Conservation (phyloP, 176 grass and related monocot species). For the Tuctoria greenei region DNA sequence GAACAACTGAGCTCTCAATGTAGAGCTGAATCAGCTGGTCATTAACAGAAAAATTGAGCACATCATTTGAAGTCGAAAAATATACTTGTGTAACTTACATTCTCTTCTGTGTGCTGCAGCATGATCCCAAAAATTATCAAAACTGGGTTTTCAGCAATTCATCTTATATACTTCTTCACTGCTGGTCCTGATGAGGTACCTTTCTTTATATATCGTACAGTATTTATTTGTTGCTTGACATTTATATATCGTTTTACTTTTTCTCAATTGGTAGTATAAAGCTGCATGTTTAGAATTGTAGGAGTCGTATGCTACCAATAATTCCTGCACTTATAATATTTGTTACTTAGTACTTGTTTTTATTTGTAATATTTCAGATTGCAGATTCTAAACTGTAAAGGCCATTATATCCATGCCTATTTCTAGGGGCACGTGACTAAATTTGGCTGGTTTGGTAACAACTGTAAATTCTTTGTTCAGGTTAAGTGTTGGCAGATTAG, state of each 20-base stretch:
- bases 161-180: constrained; percentile 99
- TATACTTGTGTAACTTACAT: neutral
- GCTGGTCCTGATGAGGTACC: constrained; percentile 97
- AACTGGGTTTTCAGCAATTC: constrained; percentile 96
- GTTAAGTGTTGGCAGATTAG: constrained; percentile 99
- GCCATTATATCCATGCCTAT: constrained; percentile 5
- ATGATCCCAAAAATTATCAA: constrained; percentile 90
- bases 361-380: neutral
- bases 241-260: neutral
- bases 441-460: constrained; percentile 12
- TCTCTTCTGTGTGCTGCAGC: constrained; percentile 46
- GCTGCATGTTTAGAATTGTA: neutral
- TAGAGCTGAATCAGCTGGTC: neutral
- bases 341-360: neutral
- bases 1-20: neutral
- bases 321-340: constrained; percentile 7
- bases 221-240: neutral
- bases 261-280: constrained; percentile 9
- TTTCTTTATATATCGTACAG: constrained; percentile 9
- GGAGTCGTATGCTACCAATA: neutral
- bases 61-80: neutral
- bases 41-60: neutral
- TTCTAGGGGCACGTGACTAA: constrained; percentile 17
- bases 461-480: constrained; percentile 42
- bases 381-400: neutral